Evolutionary conservation across 192 early-diverging fungal genomes (phyloP), one percentile per base, ranked within the genome.

Genomic region (Coemansia asiatica): DNA sequence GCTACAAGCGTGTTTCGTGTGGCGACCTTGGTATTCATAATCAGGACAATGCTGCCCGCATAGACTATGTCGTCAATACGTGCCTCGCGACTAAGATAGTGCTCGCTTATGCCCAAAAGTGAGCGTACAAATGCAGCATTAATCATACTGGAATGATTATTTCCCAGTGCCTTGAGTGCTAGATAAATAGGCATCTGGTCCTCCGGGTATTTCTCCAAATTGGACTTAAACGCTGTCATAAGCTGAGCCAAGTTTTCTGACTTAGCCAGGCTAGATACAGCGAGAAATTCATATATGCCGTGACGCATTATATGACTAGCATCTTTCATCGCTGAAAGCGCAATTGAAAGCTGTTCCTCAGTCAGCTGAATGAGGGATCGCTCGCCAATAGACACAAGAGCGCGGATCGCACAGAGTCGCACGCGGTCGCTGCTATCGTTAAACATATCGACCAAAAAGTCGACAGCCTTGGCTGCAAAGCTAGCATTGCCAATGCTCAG

Each of bases 401-500:
- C 90, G 19, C 82, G 83, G 31, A 96, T 87, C 1, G 94, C 87
- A 44, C 93, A 89, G 6, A 94, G 66, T 0, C 96, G 89, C 4
- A 98, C 91, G 40, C 82, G 81, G 64, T 91, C 87, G 68, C 92
- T 91, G 70, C 96, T 94, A 77, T 98, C 96, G 77, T 97, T 96
- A 65, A 98, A 94, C 92, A 98, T 98, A 60, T 97, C 96, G 61
- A 96, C 90, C 29, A 97, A 82, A 57, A 87, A 92, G 53, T 92
- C 90, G 0, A 94, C 75, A 0, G 94, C 89, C n/a, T 85, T 83
- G 16, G 81, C 68, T 0, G 91, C 85, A 74, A 97, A 92, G 61
- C 84, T 81, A 3, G 75, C 73, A 56, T 87, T 89, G n/a, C 84
- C 83, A 44, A 90, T 69, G 63, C 88, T 88, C 9, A 94, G 82